phyloP scores from a whole-genome alignment of 2,329 filamentous ascomycete species.

The Pseudogymnoascus sp. region DNA sequence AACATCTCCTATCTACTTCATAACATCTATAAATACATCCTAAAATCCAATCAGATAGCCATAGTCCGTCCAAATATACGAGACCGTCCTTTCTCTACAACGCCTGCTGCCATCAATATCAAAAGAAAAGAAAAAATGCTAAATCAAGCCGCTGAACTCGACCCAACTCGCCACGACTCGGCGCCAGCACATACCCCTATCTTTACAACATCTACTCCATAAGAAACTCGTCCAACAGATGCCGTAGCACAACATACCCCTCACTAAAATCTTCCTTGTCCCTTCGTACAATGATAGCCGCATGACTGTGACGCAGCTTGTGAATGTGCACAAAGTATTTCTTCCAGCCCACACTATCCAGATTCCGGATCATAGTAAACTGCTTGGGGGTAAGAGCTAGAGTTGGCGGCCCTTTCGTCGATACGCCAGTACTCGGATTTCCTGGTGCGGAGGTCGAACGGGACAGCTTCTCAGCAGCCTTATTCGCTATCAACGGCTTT shows the following conservation, averaged over 20 bases:
- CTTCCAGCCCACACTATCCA: conserved; percentile 59
- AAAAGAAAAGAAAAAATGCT: neutral
- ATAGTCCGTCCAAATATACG: neutral
- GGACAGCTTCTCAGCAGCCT: neutral
- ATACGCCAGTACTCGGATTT: conserved; percentile 33
- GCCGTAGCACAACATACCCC: conserved; percentile 66
- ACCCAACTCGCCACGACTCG: neutral
- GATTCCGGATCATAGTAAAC: conserved; percentile 72
- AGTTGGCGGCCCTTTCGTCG: conserved; percentile 43
- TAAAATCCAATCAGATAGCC: neutral
- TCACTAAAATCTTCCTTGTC: conserved; percentile 63
- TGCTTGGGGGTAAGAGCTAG: conserved; percentile 73
- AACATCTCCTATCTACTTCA: neutral
- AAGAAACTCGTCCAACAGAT: conserved; percentile 71
- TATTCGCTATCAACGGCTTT: neutral
- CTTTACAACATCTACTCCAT: conserved; percentile 13
- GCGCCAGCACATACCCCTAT: neutral
- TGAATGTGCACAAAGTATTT: conserved; percentile 69
- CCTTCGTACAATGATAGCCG: conserved; percentile 76
- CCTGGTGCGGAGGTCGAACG: neutral
- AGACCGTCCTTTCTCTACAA: neutral
- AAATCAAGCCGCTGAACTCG: neutral
- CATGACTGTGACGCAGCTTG: conserved; percentile 73
- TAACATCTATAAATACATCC: neutral
- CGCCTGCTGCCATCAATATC: neutral